Base-by-base conservation (phyloP, 2,329 filamentous ascomycete genomes). In the Neonectria ditissima region DNA sequence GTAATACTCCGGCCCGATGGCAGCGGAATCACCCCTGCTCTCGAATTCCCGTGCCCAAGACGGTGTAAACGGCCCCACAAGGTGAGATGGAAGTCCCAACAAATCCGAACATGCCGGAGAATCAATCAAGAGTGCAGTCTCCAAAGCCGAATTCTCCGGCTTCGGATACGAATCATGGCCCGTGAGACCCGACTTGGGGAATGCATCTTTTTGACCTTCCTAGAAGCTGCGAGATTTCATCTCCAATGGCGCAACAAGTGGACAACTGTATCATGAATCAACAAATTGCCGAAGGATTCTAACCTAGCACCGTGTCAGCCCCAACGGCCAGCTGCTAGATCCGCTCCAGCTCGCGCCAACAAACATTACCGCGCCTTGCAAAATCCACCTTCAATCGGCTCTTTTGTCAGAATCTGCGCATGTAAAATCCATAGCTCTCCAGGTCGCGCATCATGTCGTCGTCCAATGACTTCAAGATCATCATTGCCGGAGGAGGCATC, bases 401-500 rank as follows among this genome's bases (percentile, higher is more conserved):
- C 37, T 5, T 11, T 9, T 10, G 37, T 41, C 3, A 10, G 37
- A 18, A 41, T 18, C 37, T 4, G n/a, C n/a, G n/a, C 37, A 37
- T 16, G n/a, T 6, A n/a, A 41, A 10, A n/a, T 20, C n/a, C 8
- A 2, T 41, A 41, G n/a, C n/a, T 10, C 11, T n/a, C 8, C 37
- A 41, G 5, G 16, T 11, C 37, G 37, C 10, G 11, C 37, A 5
- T 11, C 47, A 50, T 50, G 47, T 30, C 26, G 28, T 18, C 10
- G 16, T 9, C 10, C 16, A 20, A 13, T 11, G 28, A 34, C 47
- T 58, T 58, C 55, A 58, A 51, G 32, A 39, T 59, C 39, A 34
- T 59, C 22, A 85, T 87, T 41, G 81, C 77, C 1, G 84, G 84
- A 10, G 84, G 82, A 6, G 78, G 81, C 39, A 74, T 86, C 14